Evolutionary conservation across 768 basidiomycete genomes (phyloP).

Genomic region (Psilocybe tampanensis): DNA sequence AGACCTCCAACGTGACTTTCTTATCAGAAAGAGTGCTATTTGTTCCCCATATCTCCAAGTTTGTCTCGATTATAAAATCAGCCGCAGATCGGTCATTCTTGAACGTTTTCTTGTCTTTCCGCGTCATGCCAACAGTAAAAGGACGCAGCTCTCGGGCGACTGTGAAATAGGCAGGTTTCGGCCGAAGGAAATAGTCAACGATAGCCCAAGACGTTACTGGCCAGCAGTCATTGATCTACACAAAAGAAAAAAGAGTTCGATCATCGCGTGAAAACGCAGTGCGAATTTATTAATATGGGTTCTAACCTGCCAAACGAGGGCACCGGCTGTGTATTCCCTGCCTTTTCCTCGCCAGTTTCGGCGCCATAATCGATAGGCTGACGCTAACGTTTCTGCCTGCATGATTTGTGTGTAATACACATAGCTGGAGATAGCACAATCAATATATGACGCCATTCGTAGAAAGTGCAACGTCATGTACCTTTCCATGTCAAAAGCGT

Average conservation of each 20-base stretch:
- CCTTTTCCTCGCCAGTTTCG: constrained; percentile 91
- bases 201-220: constrained; percentile 95
- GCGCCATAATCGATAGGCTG: constrained; percentile 90
- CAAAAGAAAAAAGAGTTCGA: background rate
- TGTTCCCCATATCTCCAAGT: constrained; percentile 86
- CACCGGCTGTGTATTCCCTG: constrained; percentile 84
- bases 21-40: constrained; percentile 71
- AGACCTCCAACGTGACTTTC: constrained; percentile 63
- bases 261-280: background rate
- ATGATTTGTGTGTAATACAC: constrained; percentile 94
- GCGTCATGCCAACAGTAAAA: constrained; percentile 82
- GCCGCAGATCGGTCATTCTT: constrained; percentile 65
- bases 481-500: constrained; percentile 88
- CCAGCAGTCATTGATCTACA: constrained; percentile 89
- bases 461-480: constrained; percentile 19
- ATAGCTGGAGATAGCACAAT: constrained; percentile 53
- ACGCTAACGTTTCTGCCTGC: constrained; percentile 90
- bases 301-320: constrained; percentile 91
- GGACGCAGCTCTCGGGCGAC: constrained; percentile 83
- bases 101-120: constrained; percentile 69
- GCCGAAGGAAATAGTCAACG: constrained; percentile 89
- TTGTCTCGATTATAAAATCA: constrained; percentile 63
- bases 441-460: background rate
- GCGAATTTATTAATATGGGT: background rate
- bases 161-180: constrained; percentile 89